Evolutionary conservation across 805 yeast species (phyloP), one percentile per base, ranked within the genome.

Genomic region (Candida hungchunana): DNA sequence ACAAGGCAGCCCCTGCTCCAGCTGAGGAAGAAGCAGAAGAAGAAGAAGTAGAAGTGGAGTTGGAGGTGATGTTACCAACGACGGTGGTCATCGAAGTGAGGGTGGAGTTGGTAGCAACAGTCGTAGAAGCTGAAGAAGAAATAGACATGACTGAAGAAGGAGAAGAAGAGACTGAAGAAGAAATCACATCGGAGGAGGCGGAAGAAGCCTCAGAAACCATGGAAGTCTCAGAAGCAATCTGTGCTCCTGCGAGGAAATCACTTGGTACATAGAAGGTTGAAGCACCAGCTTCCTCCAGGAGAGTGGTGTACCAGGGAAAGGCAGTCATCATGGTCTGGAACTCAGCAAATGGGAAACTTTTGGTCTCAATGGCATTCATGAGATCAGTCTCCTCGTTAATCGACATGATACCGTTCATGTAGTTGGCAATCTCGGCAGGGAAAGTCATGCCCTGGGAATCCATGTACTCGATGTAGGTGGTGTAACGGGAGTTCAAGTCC

Each of bases 401-500:
- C 2, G 50, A 42, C 4, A 52, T 59, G 13, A 63, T 21, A 20
- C 53, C 58, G 23, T 51, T 50, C 34, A 62, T 54, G 40, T 64
- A 65, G 36, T 63, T 53, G 5, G 56, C 58, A 6, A 63, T 39
- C 2, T 36, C 51, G 32, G 59, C 57, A n/a, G 69, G 69, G 26
- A 63, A 47, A 4, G 49, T 42, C 46, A 61, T 47, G 4, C 26
- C 15, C n/a, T 54, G 40, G 3, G 32, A 36, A 14, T 42, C 49
- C 57, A 54, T 54, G 30, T 39, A 50, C 8, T 39, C 26, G n/a
- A 46, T 15, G 28, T 48, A 46, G 0, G 42, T 27, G 17, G 42
- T 28, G 29, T 47, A 48, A 18, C 44, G 34, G 6, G 20, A 14
- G 30, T 39, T 42, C 23, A 54, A 34, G 30, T 54, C 56, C 14